A percentile compares a stretch with the other conserved stretches of the same genome.
Conservation (phyloP, 495 filamentous ascomycete species). For the Hyaloscypha hepaticicola region DNA sequence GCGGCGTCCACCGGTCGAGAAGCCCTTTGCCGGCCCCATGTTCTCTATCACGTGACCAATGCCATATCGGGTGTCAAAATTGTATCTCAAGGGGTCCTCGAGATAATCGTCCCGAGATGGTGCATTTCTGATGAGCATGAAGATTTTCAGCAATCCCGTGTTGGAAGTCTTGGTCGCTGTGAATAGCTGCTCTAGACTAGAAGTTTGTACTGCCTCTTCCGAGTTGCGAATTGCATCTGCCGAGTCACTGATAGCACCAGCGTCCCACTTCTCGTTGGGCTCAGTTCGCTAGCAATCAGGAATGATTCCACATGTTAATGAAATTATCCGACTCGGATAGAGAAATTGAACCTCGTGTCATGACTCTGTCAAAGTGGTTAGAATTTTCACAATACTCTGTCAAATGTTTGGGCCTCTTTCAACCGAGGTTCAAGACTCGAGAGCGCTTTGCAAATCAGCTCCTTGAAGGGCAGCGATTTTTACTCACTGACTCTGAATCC, state of each 20-base stretch:
- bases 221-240: slow-evolving; percentile 7
- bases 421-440: no score
- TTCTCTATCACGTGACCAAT: slow-evolving; percentile 32
- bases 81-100: slow-evolving; percentile 29
- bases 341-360: no score
- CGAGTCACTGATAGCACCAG: slow-evolving; percentile 12
- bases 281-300: slow-evolving; percentile 13
- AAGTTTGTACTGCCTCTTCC: slow-evolving; percentile 7
- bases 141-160: slow-evolving; percentile 37
- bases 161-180: slow-evolving; percentile 28
- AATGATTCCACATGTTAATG: no score
- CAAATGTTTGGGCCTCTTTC: no score
- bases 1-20: no score
- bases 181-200: slow-evolving; percentile 27
- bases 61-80: slow-evolving; percentile 29
- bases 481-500: no score
- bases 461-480: no score
- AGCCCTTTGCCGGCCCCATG: no score
- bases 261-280: slow-evolving; percentile 20
- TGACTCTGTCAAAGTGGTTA: no score
- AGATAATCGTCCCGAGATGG: slow-evolving; percentile 36
- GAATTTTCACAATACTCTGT: no score
- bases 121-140: slow-evolving; percentile 36
- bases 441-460: no score
- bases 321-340: no score